Percentiles rank a stretch among this genome's conserved stretches.
Evolutionary conservation across 83 land plant genomes (phyloP).

Genomic region (Picea mariana): DNA sequence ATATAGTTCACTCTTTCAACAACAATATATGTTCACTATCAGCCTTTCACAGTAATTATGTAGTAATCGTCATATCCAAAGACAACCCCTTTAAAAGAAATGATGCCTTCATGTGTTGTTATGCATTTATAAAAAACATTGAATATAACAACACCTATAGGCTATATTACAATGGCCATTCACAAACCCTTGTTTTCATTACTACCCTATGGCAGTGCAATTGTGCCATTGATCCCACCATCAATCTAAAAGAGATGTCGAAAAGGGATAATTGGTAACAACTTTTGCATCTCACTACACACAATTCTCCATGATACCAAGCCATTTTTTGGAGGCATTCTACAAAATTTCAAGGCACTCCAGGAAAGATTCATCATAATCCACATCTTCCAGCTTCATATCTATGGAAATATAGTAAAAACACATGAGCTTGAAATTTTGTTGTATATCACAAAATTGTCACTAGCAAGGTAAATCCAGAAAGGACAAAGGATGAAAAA

Average conservation of each 20-base stretch:
- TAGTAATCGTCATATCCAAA: too few relatives aligned
- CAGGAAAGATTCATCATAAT: constrained; percentile 1
- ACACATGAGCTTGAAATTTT: background rate
- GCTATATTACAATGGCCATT: too few relatives aligned
- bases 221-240: background rate
- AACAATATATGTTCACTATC: too few relatives aligned
- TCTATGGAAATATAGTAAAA: background rate
- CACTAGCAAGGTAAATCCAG: background rate
- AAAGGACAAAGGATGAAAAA: background rate
- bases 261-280: background rate
- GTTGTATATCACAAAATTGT: background rate
- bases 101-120: too few relatives aligned
- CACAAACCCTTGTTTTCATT: background rate
- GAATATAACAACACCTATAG: too few relatives aligned
- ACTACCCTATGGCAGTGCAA: background rate
- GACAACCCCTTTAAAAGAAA: too few relatives aligned
- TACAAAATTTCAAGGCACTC: constrained; percentile 1
- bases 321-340: constrained; percentile 9
- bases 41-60: too few relatives aligned
- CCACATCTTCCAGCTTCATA: background rate
- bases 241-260: background rate
- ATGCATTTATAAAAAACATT: too few relatives aligned
- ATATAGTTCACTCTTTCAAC: too few relatives aligned
- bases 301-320: background rate
- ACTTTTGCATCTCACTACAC: background rate